Conservation (phyloP, 192 early-diverging fungal species). For the Cladochytrium replicatum region DNA sequence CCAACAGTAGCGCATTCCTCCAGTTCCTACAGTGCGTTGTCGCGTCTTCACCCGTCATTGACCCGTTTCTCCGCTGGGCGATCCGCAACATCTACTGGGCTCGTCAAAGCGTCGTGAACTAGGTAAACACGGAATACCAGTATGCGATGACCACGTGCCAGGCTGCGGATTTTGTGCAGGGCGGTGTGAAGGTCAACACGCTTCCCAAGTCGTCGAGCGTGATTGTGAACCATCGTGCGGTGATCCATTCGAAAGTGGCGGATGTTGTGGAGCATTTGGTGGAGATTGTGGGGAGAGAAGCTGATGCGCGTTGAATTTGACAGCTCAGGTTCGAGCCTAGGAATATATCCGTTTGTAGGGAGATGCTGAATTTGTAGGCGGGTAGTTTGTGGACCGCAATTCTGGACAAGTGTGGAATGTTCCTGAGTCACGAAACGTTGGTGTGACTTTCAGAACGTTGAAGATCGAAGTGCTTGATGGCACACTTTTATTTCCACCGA, state of each 20-base stretch:
- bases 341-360: too few species aligned
- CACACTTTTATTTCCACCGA: conserved; percentile 25
- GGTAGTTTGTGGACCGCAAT: too few species aligned
- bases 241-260: conserved; percentile 4
- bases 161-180: conserved; percentile 34
- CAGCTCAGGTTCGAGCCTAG: too few species aligned
- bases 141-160: conserved; percentile 30
- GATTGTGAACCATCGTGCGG: conserved; percentile 30
- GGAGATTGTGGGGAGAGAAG: too few species aligned
- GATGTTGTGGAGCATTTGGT: conserved; percentile 8
- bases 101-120: conserved; percentile 6
- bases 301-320: too few species aligned
- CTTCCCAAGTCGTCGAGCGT: conserved; percentile 23
- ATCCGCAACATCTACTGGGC: conserved; percentile 2
- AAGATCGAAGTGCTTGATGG: conserved; percentile 4
- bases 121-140: neutral
- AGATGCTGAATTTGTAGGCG: too few species aligned
- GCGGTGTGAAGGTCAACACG: conserved; percentile 37
- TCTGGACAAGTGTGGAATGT: too few species aligned
- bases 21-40: conserved; percentile 13
- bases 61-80: conserved; percentile 9
- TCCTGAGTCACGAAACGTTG: too few species aligned
- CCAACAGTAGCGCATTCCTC: conserved; percentile 18
- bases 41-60: conserved; percentile 9
- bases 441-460: too few species aligned